Evolutionary conservation across 1,139 yeast species (phyloP), one percentile per base, ranked within the genome.

Genomic region (Arxiozyma slooffiae): DNA sequence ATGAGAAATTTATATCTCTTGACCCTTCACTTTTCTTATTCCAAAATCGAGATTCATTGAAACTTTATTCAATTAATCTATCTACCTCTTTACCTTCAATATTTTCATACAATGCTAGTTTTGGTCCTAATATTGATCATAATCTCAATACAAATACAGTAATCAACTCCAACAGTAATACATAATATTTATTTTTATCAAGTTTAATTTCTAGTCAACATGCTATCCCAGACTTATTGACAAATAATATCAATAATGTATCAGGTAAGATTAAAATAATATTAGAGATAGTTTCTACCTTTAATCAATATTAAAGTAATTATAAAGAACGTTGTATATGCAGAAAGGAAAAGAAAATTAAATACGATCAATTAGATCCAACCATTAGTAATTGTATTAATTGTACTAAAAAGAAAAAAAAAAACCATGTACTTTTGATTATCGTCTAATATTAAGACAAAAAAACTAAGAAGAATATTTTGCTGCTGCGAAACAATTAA

Each of bases 241-340:
- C 36, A 30, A 8, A 30, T 9, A 16, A 30, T 11, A 2, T 8
- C n/a, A 30, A 30, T 30, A 30, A 7, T 30, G 36, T 11, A 11
- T 30, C n/a, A 6, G 14, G 7, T 30, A 6, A 5, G 6, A 30
- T 30, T 30, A 30, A 30, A 2, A 30, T 11, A 30, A 30, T 23
- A 7, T 38, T 23, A 7, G 17, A 24, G 20, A 16, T 17, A 16
- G 34, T 30, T 42, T 23, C 45, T 14, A 23, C 38, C 7, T 26
- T 30, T 20, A 42, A 30, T 20, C 24, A 30, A 20, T 38, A 56
- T 37, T 60, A 55, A 48, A 58, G 72, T 45, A 67, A 62, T 20
- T 51, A 64, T 26, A 60, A 59, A 49, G 72, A 71, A 7, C 68
- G 72, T 55, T 64, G 66, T 46, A 65, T 62, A 47, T 68, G 71